Evolutionary conservation across 73 alveolate genomes (phyloP).

Genomic region (Paramecium pentaurelia): DNA sequence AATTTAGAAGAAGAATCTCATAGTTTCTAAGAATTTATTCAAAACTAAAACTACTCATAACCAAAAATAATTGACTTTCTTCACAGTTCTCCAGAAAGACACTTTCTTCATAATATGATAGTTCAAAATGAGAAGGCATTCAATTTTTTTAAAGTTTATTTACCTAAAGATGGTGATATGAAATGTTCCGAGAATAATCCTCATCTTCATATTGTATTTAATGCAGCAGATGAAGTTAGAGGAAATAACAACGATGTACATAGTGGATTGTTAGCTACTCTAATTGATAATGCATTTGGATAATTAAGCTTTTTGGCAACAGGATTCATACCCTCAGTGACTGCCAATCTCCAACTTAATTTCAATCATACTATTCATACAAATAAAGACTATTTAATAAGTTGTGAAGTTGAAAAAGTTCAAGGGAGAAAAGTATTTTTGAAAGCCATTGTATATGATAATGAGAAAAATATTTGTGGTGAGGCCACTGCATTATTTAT

Average conservation of each 20-base stretch:
- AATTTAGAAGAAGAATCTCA: background rate
- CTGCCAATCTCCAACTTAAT: conserved; percentile 47
- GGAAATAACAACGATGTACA: conserved; percentile 51
- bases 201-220: conserved; percentile 21
- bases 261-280: conserved; percentile 55
- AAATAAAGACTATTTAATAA: conserved; percentile 48
- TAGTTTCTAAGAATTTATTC: background rate
- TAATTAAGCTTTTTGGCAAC: conserved; percentile 37
- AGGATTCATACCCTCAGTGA: conserved; percentile 49
- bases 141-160: conserved; percentile 3
- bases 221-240: conserved; percentile 29
- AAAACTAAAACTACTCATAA: background rate
- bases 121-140: background rate
- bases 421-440: conserved; percentile 53
- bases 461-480: background rate
- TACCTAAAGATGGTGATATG: background rate
- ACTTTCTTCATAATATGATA: conserved; percentile 17
- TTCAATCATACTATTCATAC: conserved; percentile 33
- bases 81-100: background rate
- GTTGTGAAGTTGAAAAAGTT: conserved; percentile 24
- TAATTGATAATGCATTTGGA: conserved; percentile 52
- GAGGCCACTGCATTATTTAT: conserved; percentile 46
- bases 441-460: conserved; percentile 22
- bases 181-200: background rate
- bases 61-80: conserved; percentile 21